Evolutionary conservation across 2,329 filamentous ascomycete genomes (phyloP).

Genomic region (Fusarium sp.): DNA sequence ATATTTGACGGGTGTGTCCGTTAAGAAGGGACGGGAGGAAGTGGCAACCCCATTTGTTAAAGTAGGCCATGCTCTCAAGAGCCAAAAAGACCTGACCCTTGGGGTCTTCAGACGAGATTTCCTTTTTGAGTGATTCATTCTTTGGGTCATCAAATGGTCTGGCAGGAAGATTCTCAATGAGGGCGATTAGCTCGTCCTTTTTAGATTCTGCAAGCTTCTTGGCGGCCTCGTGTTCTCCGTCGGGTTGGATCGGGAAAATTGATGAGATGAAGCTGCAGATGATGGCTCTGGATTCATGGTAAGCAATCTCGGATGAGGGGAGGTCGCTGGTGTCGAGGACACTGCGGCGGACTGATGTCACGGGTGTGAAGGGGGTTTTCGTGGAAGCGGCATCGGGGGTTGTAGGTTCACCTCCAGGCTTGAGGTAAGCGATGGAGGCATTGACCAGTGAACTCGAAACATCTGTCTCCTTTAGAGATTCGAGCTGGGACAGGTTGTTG

Average conservation of each 20-base stretch:
- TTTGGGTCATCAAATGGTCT: conserved; percentile 49
- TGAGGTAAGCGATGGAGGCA: conserved; percentile 51
- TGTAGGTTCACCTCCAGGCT: conserved; percentile 22
- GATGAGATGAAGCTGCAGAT: conserved; percentile 63
- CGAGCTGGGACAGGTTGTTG: conserved; percentile 36
- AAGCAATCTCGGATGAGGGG: conserved; percentile 54
- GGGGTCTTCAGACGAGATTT: conserved; percentile 58
- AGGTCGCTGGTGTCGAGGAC: conserved; percentile 43
- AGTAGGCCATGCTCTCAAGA: conserved; percentile 53
- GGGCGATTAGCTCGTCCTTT: conserved; percentile 41
- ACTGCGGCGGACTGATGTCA: conserved; percentile 22
- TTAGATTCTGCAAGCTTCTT: conserved; percentile 8
- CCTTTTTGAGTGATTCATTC: conserved; percentile 62
- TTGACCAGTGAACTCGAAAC: conserved; percentile 44
- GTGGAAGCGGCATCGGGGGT: conserved; percentile 12
- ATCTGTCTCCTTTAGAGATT: conserved; percentile 7
- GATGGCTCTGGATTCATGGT: conserved; percentile 63
- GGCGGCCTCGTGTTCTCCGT: conserved; percentile 48
- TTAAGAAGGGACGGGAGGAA: conserved; percentile 68
- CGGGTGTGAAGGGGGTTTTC: background rate
- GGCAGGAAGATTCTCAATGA: conserved; percentile 53
- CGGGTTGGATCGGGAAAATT: conserved; percentile 52
- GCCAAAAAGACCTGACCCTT: conserved; percentile 65
- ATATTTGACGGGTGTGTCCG: conserved; percentile 68
- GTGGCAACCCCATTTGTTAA: conserved; percentile 66